A percentile compares a stretch with the other conserved stretches of the same genome.
Conservation (phyloP, 2,329 filamentous ascomycete genomes). For the Coniochaeta sp. region DNA sequence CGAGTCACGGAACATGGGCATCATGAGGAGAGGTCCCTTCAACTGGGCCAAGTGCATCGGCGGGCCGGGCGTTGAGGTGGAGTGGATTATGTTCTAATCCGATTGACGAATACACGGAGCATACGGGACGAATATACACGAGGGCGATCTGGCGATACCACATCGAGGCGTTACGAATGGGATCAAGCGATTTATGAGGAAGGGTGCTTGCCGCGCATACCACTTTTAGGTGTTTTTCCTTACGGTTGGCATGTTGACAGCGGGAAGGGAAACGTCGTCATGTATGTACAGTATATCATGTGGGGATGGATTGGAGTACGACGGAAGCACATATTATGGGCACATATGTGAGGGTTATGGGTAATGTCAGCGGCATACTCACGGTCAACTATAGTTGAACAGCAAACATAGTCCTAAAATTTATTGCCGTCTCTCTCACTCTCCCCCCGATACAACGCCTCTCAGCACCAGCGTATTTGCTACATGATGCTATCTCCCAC, state of each 20-base stretch:
- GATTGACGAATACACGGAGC: not conserved
- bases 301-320: not conserved
- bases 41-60: conserved; percentile 53
- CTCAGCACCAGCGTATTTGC: too few species aligned
- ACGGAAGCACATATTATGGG: not conserved
- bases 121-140: not conserved
- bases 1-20: conserved; percentile 28
- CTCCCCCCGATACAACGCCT: not conserved
- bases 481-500: not conserved
- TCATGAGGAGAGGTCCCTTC: conserved; percentile 40
- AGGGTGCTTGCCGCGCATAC: not conserved
- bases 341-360: not conserved
- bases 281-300: not conserved
- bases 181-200: not conserved
- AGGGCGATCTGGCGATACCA: not conserved
- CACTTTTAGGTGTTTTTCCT: not conserved
- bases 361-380: not conserved
- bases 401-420: not conserved
- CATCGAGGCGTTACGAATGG: not conserved
- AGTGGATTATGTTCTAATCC: conserved; percentile 60
- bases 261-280: not conserved
- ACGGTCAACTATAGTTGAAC: not conserved
- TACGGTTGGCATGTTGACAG: not conserved
- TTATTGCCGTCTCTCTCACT: not conserved
- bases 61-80: conserved; percentile 48